Base-by-base conservation (phyloP, 192 early-diverging fungal genomes). In the Chytriomyces confervae region DNA sequence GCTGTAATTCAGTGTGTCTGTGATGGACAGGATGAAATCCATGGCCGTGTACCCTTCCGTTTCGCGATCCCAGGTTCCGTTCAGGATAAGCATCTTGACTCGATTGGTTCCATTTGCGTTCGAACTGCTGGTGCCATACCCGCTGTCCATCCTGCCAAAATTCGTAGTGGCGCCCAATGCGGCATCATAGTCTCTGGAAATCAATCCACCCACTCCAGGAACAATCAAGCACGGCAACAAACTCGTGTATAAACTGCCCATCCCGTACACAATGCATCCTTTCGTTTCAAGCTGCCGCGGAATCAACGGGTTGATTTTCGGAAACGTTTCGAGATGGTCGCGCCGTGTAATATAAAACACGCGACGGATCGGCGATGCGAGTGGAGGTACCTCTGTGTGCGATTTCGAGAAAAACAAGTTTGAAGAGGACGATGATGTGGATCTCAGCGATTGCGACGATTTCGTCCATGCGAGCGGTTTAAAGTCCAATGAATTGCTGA, bases 171-270 rank as follows among this genome's bases (percentile, higher is more conserved):
- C n/a, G n/a, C n/a, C n/a, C n/a, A 20, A 24, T 24, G 23, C 1
- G 66, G 20, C 72, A 0, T 48, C 7, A 8, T 18, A 24, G 6
- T 87, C 89, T 20, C 90, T 73, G 18, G 87, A 86, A 46, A 94
- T 86, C 0, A 87, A 81, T n/a, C 89, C 84, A 5, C 90, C 93
- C 1, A 92, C 87, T 18, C 89, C 91, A 23, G 89, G 86, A 27
- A 94, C 81, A 50, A 94, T 87, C 20, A 94, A 69, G 78, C 91
- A 91, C 1, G 93, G 93, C 10, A 92, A 79, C 57, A 94, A 87
- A 18, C 90, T 91, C 0, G 93, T 94, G 65, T 92, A 94, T 2
- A 94, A 76, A 1, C 91, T 92, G 0, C 93, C 93, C 64, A 92
- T 92, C 2, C 91, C 89, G 75, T 92, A 94, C 3, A 93, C 79